Evolutionary conservation across 1,284 basidiomycete species (phyloP).

Genomic region (Papiliotrema terrestris): DNA sequence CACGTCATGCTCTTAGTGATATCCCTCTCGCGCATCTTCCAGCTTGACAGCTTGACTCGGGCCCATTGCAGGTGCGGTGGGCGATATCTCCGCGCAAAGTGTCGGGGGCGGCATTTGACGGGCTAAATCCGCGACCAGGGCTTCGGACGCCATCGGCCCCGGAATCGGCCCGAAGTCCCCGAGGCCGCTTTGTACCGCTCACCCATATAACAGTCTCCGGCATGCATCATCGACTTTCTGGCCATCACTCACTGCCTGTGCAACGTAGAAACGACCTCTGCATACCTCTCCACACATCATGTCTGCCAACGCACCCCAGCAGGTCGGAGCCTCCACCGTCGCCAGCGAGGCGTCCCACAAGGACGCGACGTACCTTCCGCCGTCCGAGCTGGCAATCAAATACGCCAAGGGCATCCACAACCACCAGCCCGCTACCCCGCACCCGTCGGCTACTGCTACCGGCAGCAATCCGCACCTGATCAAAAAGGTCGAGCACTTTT

Average conservation of each 20-base stretch:
- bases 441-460: slow-evolving; percentile 24
- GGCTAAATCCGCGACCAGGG: neutral
- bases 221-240: neutral
- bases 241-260: neutral
- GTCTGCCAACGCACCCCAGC: slow-evolving; percentile 25
- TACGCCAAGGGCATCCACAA: slow-evolving; percentile 39
- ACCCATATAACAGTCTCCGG: no score
- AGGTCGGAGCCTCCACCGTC: slow-evolving; percentile 21
- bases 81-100: no score
- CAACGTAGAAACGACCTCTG: neutral
- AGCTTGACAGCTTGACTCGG: no score
- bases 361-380: slow-evolving; percentile 39
- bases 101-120: neutral
- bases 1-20: no score
- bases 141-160: neutral
- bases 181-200: neutral
- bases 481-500: slow-evolving; percentile 55
- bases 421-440: slow-evolving; percentile 18
- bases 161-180: neutral
- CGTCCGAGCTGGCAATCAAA: slow-evolving; percentile 34
- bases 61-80: no score
- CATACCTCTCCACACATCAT: neutral
- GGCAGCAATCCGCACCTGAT: slow-evolving; percentile 24
- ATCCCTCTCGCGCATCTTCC: no score
- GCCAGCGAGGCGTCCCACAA: slow-evolving; percentile 25